Percentiles rank a stretch among this genome's conserved stretches.
phyloP scores from a whole-genome alignment of 768 basidiomycete species.

The Pleurotus tuber-regium region DNA sequence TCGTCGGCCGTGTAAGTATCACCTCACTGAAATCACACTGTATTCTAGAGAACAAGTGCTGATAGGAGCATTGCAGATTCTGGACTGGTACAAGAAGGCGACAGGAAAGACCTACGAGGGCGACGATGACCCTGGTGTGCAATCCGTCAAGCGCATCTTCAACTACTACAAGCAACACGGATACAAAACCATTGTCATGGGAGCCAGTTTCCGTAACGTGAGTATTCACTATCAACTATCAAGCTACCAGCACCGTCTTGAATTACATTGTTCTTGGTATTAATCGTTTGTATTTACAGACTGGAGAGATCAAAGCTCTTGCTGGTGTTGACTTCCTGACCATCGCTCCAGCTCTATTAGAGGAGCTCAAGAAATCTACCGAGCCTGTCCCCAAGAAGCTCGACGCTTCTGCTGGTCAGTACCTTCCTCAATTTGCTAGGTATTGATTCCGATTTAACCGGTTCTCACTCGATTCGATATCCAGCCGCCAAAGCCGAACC shows the following conservation, averaged over 20 bases:
- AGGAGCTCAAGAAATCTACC: slow-evolving; percentile 85
- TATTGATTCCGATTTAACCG: no score
- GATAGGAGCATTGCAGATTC: slow-evolving; percentile 56
- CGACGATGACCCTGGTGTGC: slow-evolving; percentile 93
- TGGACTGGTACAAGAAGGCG: slow-evolving; percentile 98
- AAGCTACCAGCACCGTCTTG: not conserved
- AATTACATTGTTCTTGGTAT: slow-evolving; percentile 1
- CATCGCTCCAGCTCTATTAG: slow-evolving; percentile 86
- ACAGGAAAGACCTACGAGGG: slow-evolving; percentile 87
- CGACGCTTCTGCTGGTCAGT: slow-evolving; percentile 58
- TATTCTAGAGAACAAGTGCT: no score
- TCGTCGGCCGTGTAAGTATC: slow-evolving; percentile 88
- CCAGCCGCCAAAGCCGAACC: slow-evolving; percentile 55
- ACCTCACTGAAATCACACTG: slow-evolving; percentile 13
- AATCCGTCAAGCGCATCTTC: slow-evolving; percentile 95
- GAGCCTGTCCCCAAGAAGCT: slow-evolving; percentile 84
- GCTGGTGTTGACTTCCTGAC: slow-evolving; percentile 98
- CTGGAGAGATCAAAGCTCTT: slow-evolving; percentile 89
- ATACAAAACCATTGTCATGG: slow-evolving; percentile 99
- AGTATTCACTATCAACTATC: slow-evolving; percentile 24
- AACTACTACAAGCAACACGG: slow-evolving; percentile 99
- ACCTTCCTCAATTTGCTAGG: slow-evolving; percentile 10
- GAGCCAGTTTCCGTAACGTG: slow-evolving; percentile 98
- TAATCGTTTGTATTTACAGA: slow-evolving; percentile 35
- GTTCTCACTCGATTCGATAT: slow-evolving; percentile 8